phyloP scores from a whole-genome alignment of 192 early-diverging fungal species.

The Diversispora eburnea region DNA sequence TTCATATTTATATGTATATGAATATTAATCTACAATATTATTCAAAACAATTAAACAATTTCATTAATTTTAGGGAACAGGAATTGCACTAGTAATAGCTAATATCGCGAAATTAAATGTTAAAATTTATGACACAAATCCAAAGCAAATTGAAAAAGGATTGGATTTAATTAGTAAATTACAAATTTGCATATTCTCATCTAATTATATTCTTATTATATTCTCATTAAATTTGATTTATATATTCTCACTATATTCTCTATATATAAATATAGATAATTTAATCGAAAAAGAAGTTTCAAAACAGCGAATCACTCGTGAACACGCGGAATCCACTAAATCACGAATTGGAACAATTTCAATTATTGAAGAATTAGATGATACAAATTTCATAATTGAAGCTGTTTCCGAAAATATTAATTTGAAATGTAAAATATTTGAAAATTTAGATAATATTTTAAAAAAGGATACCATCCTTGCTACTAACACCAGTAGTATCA shows the following conservation, averaged over 20 bases:
- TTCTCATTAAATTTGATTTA: neutral
- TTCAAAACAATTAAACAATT: neutral
- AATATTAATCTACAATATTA: neutral
- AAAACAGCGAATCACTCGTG: slow-evolving; percentile 82
- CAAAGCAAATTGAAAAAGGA: slow-evolving; percentile 74
- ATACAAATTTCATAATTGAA: slow-evolving; percentile 89
- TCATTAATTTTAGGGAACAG: slow-evolving; percentile 50
- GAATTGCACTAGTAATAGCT: slow-evolving; percentile 89
- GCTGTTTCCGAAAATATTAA: slow-evolving; percentile 83
- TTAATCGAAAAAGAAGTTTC: slow-evolving; percentile 85
- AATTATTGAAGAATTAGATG: slow-evolving; percentile 56
- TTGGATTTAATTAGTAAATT: slow-evolving; percentile 72
- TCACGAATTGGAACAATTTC: slow-evolving; percentile 60
- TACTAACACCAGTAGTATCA: slow-evolving; percentile 96
- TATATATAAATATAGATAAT: slow-evolving; percentile 51
- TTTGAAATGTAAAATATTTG: slow-evolving; percentile 81
- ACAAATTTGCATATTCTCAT: neutral
- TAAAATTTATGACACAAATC: slow-evolving; percentile 75
- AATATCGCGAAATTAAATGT: slow-evolving; percentile 75
- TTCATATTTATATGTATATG: too few species aligned
- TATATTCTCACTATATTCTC: neutral
- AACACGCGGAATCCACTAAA: slow-evolving; percentile 60
- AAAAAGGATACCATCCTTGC: slow-evolving; percentile 76
- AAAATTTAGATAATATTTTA: slow-evolving; percentile 64
- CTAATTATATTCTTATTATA: slow-evolving; percentile 40